Evolutionary conservation across 345 rosid genomes (phyloP), one percentile per base, ranked within the genome.

Genomic region (Citrus hindsii): DNA sequence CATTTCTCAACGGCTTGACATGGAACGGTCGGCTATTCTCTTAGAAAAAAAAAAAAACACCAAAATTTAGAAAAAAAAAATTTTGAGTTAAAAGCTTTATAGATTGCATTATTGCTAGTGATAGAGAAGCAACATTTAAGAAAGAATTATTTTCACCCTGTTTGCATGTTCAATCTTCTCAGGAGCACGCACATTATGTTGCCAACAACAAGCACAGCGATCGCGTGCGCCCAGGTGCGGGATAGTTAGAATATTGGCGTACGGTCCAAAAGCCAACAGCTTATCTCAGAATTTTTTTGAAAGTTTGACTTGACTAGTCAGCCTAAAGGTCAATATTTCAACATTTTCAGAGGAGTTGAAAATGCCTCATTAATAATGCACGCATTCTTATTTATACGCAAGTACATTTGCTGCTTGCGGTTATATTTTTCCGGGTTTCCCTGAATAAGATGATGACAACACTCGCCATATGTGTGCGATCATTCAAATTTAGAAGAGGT

Each of bases 251-350:
- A 25, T 19, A 28, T 6, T 25, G 14, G 35, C 27, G 37, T 27
- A 63, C 51, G 59, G 28, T 38, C 68, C 68, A 38, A 38, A 2
- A 6, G 33, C 21, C 61, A 63, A 32, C 5, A 32, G 25, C 61
- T 75, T 42, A 6, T 22, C 61, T 46, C 51, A 1, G 24, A 60
- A 28, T 28, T 32, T 70, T 70, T 51, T 14, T n/a, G 71, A 65
- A 65, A 32, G 24, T 65, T 76, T 33, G 72, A 76, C 72, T 76
- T 53, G 72, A 66, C 78, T 5, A 2, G 13, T 16, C 30, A 9
- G 13, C 18, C 61, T 40, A 5, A 24, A n/a, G n/a, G 30, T 64
- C 51, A 69, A 48, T 10, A 22, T 22, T n/a, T 66, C 67, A 30
- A n/a, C 71, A 22, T 46, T 13, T 48, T 74, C 69, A 2, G 14